Base-by-base conservation (phyloP, 805 yeast species). In the Naumovozyma dairenensis region DNA sequence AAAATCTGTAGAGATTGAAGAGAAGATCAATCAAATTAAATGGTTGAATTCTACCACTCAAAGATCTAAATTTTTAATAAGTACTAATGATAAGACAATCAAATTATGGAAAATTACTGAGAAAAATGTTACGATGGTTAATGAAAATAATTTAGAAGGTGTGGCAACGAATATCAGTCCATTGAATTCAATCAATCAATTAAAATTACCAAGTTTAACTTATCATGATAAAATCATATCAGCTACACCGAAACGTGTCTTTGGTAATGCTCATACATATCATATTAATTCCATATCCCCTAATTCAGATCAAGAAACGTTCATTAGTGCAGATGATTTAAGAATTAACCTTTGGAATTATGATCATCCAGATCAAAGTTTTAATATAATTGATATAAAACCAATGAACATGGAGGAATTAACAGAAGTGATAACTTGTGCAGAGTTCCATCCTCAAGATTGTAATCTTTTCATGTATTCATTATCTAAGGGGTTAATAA, bases 361-460 rank as follows among this genome's bases (percentile, higher is more conserved):
- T 46, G 86, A 84, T 35, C 82, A 86, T 47, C 85, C 96, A 15
- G 95, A 89, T 60, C 96, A 89, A 63, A 75, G 87, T 49, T 92
- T 92, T 63, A 93, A 92, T 60, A 92, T 92, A 45, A 97, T 92
- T 38, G 98, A 92, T 62, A 92, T 92, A 53, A 86, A 93, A 59
- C 99, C 99, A 7, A 83, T 86, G 5, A 86, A 86, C 60, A 93
- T 92, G 98, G 99, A 92, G 65, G 99, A 92, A 63, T 72, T 92
- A 49, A 89, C 98, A 7, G 98, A 92, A 60, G 98, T 92, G 33
- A 89, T 92, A 44, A 92, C 99, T 13, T 74, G 87, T 51, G 93
- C 97, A 2, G 95, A 87, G 58, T 92, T 92, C 65, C 97, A 93
- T 59, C 98, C 99, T 12, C 62, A 66, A 29, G 77, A 78, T 55